Evolutionary conservation across 108 stramenopile genomes (phyloP).

Genomic region (Cyclotella baltica): DNA sequence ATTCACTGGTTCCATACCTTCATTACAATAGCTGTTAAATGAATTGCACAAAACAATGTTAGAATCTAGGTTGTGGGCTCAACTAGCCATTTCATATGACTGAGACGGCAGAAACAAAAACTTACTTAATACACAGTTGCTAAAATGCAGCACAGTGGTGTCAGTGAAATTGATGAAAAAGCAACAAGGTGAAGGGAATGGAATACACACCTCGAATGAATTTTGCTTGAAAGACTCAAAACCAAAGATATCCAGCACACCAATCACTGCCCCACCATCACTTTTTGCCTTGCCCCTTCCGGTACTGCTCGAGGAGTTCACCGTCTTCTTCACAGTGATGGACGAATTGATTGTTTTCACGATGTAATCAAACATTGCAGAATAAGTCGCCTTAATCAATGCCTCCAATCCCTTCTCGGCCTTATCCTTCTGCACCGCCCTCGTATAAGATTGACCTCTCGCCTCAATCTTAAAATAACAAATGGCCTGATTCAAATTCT

Average conservation of each 20-base stretch:
- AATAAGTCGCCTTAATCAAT: slow-evolving; percentile 94
- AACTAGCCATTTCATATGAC: no score
- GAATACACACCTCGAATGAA: slow-evolving; percentile 59
- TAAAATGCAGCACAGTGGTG: background rate
- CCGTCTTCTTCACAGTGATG: slow-evolving; percentile 51
- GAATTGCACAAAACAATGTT: no score
- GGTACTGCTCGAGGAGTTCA: slow-evolving; percentile 14
- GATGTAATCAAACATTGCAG: slow-evolving; percentile 83
- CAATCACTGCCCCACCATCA: slow-evolving; percentile 69
- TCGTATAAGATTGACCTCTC: slow-evolving; percentile 69
- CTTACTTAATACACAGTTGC: slow-evolving; percentile 90
- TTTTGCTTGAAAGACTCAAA: slow-evolving; percentile 94
- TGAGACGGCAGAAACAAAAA: no score
- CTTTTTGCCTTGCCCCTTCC: slow-evolving; percentile 5
- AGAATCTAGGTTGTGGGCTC: no score
- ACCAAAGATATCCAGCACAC: slow-evolving; percentile 98
- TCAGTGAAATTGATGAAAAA: background rate
- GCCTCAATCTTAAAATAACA: slow-evolving; percentile 82
- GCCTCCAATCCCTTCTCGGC: slow-evolving; percentile 93
- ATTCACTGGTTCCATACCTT: slow-evolving; percentile 19
- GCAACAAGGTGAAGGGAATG: background rate
- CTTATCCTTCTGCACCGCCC: slow-evolving; percentile 69
- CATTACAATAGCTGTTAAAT: slow-evolving; percentile 91
- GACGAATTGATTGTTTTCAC: slow-evolving; percentile 81
- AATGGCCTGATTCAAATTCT: slow-evolving; percentile 77